Evolutionary conservation across 2,329 filamentous ascomycete genomes (phyloP), one percentile per base, ranked within the genome.

Genomic region (Fusarium buharicum): DNA sequence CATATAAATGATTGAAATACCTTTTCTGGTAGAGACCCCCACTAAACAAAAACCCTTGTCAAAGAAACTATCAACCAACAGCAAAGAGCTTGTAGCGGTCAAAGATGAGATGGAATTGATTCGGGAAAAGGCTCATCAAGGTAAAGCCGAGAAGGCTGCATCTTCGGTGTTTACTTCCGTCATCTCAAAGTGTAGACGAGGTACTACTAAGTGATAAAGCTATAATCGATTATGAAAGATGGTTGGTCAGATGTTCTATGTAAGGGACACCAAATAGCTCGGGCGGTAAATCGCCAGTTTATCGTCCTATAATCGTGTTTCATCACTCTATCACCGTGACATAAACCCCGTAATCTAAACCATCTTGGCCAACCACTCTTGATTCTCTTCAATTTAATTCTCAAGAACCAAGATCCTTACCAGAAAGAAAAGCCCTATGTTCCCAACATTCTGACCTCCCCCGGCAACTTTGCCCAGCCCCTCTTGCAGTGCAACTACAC

Each of bases 391-490:
- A 17, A 10, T 11, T 28, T 28, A 9, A 28, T 11, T 31, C 28
- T 12, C 13, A n/a, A n/a, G n/a, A n/a, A n/a, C 5, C 13, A 31
- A 14, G 4, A 31, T 14, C 30, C 3, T 12, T 31, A 14, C n/a
- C 12, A 18, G 18, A 16, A 36, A 10, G 20, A 10, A 39, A 24
- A 53, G 27, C 46, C 40, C 40, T 59, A 41, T 30, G 20, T n/a
- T 60, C 56, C 55, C 56, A 59, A 59, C 56, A 60, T 16, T 59
- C 60, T 59, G 31, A 7, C 22, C n/a, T 30, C 36, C 39, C 55
- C 41, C 31, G 46, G 50, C 36, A 38, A 20, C 20, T 22, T 22
- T 4, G 20, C 20, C 16, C 31, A 18, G 18, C 44, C 34, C 53
- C 56, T 55, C 50, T 28, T 41, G 22, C 13, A 38, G 53, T 48